A percentile compares a stretch with the other conserved stretches of the same genome.
phyloP scores from a whole-genome alignment of 2,329 filamentous ascomycete genomes.

The Fusarium sp. region DNA sequence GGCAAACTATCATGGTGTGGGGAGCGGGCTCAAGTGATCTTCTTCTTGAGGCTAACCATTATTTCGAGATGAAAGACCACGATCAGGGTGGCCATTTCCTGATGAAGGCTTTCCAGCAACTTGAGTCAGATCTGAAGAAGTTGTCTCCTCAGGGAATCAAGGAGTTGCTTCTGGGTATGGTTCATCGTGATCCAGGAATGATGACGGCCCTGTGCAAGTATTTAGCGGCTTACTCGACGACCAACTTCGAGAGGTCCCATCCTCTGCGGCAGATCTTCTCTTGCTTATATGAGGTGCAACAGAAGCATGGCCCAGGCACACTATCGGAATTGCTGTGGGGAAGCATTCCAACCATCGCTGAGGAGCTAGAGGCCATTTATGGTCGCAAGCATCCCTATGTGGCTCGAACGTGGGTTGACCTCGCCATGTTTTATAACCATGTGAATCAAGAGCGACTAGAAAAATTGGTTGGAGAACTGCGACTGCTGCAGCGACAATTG shows the following conservation, averaged over 20 bases:
- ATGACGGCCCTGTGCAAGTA: slow-evolving; percentile 57
- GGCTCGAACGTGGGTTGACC: slow-evolving; percentile 52
- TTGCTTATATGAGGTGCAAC: slow-evolving; percentile 55
- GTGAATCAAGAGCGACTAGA: slow-evolving; percentile 48
- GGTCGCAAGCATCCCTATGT: slow-evolving; percentile 54
- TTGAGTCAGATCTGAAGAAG: slow-evolving; percentile 53
- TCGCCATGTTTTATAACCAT: slow-evolving; percentile 52
- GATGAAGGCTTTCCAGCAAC: slow-evolving; percentile 54
- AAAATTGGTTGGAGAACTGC: slow-evolving; percentile 50
- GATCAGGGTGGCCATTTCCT: slow-evolving; percentile 52
- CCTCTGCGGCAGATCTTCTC: slow-evolving; percentile 54
- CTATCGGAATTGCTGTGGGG: slow-evolving; percentile 55
- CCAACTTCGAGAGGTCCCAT: slow-evolving; percentile 53
- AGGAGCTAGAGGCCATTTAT: slow-evolving; percentile 56
- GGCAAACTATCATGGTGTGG: slow-evolving; percentile 54
- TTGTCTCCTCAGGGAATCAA: slow-evolving; percentile 54
- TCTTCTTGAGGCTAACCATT: slow-evolving; percentile 54
- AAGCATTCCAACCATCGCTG: slow-evolving; percentile 52
- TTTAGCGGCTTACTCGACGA: slow-evolving; percentile 53
- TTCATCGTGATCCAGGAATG: slow-evolving; percentile 54
- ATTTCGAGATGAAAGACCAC: slow-evolving; percentile 51
- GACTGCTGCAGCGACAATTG: slow-evolving; percentile 46
- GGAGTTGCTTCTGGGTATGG: slow-evolving; percentile 54
- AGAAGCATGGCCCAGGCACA: slow-evolving; percentile 53
- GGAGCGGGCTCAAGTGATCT: slow-evolving; percentile 54